These are phyloP conservation scores for Haplosporangium sp. DNA, from an alignment of 371 early-diverging fungal species.

Conservation along the genomic window DNA sequence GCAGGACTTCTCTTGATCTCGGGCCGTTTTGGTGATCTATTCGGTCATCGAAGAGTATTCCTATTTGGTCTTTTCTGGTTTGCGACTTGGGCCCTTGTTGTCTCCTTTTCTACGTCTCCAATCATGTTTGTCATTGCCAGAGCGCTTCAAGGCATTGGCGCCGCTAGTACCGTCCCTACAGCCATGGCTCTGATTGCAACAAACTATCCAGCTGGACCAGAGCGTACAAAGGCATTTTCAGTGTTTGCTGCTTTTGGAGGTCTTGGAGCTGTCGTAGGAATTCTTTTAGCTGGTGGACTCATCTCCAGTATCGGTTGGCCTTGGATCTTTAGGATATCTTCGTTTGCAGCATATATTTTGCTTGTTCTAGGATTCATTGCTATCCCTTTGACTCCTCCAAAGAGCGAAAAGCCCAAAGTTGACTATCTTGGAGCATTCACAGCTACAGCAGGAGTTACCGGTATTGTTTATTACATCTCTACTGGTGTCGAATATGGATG, in stretches of 20 bases:
- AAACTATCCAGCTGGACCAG: slow-evolving; percentile 41
- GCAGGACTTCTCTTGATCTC: slow-evolving; percentile 43
- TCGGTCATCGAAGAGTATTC: slow-evolving; percentile 42
- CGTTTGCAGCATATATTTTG: slow-evolving; percentile 30
- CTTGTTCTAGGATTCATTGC: slow-evolving; percentile 19
- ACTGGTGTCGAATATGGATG: slow-evolving; percentile 41
- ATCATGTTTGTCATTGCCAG: slow-evolving; percentile 45
- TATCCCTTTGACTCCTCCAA: slow-evolving; percentile 27
- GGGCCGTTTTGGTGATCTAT: slow-evolving; percentile 41
- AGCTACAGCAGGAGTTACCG: slow-evolving; percentile 27
- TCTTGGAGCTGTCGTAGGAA: slow-evolving; percentile 42
- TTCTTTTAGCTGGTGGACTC: slow-evolving; percentile 45
- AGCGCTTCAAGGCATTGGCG: slow-evolving; percentile 46
- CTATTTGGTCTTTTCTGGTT: slow-evolving; percentile 54
- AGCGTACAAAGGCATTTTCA: slow-evolving; percentile 40
- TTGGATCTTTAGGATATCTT: slow-evolving; percentile 51
- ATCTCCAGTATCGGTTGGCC: slow-evolving; percentile 45
- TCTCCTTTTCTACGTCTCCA: slow-evolving; percentile 35
- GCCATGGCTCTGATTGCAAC: slow-evolving; percentile 48
- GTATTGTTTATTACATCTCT: slow-evolving; percentile 43
- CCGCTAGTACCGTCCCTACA: slow-evolving; percentile 42
- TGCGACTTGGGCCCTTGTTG: slow-evolving; percentile 36
- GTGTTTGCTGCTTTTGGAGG: slow-evolving; percentile 50
- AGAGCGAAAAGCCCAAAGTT: slow-evolving; percentile 33
- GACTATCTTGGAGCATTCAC: slow-evolving; percentile 38